These are phyloP conservation scores for Flaveria floridana DNA, from an alignment of 140 eudicot species.

Conservation along the genomic window DNA sequence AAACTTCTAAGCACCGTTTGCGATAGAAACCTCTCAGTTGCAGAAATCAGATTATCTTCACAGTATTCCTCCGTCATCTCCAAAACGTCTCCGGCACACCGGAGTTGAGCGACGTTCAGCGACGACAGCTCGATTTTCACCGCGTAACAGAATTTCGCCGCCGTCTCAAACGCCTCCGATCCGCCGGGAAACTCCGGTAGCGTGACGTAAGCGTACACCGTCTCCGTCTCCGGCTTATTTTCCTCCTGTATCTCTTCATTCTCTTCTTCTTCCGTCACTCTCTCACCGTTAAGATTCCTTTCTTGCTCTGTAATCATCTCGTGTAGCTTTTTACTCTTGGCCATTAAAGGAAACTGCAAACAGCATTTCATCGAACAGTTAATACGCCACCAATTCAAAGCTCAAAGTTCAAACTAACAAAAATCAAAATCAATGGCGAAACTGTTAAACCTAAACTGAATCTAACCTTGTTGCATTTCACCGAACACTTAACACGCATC, in stretches of 20 bases:
- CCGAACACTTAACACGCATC: neutral
- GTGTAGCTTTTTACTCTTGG: slow-evolving; percentile 72
- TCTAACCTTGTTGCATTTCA: slow-evolving; percentile 11
- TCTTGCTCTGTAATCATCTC: slow-evolving; percentile 74
- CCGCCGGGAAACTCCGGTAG: slow-evolving; percentile 93
- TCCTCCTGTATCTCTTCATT: slow-evolving; percentile 39
- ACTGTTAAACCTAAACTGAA: neutral
- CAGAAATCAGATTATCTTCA: slow-evolving; percentile 70
- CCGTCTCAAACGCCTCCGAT: slow-evolving; percentile 79
- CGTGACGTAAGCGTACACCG: slow-evolving; percentile 41
- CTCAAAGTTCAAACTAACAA: neutral
- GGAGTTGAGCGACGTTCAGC: slow-evolving; percentile 67
- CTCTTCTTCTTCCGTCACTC: slow-evolving; percentile 28
- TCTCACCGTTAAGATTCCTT: slow-evolving; percentile 31
- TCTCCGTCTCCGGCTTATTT: slow-evolving; percentile 32
- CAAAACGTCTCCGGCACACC: slow-evolving; percentile 79
- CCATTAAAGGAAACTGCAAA: slow-evolving; percentile 81
- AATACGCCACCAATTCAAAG: neutral
- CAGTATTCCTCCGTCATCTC: slow-evolving; percentile 79
- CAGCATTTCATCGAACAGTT: slow-evolving; percentile 24
- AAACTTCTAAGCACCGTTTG: slow-evolving; percentile 55
- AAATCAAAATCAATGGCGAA: neutral
- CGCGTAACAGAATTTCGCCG: slow-evolving; percentile 92
- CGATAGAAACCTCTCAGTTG: slow-evolving; percentile 66
- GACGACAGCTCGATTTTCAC: slow-evolving; percentile 73